A percentile compares a stretch with the other conserved stretches of the same genome.
phyloP scores from a whole-genome alignment of 1,284 basidiomycete genomes.

The Filobasidium uniguttulatum region DNA sequence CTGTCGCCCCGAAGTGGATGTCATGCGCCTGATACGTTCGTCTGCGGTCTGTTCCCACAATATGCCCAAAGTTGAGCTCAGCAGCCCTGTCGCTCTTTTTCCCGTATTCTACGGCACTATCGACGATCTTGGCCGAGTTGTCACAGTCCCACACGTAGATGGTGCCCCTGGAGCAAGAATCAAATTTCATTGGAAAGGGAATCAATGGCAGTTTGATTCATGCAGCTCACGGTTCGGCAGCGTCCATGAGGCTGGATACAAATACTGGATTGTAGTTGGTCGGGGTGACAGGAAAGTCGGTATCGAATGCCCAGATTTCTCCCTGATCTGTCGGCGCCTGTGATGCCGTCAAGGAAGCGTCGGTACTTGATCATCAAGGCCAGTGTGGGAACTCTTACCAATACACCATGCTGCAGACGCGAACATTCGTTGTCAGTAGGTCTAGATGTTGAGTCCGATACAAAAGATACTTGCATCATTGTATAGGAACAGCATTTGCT shows the following conservation, averaged over 20 bases:
- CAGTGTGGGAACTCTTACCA: constrained; percentile 1
- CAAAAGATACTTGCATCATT: constrained; percentile 9
- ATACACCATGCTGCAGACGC: background rate
- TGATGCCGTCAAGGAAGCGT: background rate
- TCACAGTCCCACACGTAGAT: constrained; percentile 16
- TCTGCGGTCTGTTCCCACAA: constrained; percentile 1
- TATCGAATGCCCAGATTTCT: constrained; percentile 15
- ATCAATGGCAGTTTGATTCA: background rate
- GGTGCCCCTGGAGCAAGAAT: constrained; percentile 2
- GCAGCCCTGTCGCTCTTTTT: constrained; percentile 6
- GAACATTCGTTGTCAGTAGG: background rate
- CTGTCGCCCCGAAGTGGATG: constrained; percentile 12
- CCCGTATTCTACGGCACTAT: constrained; percentile 12
- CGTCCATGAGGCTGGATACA: constrained; percentile 9
- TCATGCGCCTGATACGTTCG: constrained; percentile 3
- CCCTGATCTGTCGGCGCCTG: constrained; percentile 13
- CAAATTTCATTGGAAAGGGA: background rate
- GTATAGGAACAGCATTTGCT: constrained; percentile 14
- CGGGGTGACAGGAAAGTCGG: constrained; percentile 13
- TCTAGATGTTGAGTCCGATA: too few species aligned
- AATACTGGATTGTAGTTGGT: constrained; percentile 15
- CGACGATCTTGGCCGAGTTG: constrained; percentile 11
- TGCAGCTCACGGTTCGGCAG: constrained; percentile 3
- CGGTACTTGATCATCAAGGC: background rate
- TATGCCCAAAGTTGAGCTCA: background rate